Evolutionary conservation across 2,329 filamentous ascomycete genomes (phyloP), one percentile per base, ranked within the genome.

Genomic region (Fusarium compactum): DNA sequence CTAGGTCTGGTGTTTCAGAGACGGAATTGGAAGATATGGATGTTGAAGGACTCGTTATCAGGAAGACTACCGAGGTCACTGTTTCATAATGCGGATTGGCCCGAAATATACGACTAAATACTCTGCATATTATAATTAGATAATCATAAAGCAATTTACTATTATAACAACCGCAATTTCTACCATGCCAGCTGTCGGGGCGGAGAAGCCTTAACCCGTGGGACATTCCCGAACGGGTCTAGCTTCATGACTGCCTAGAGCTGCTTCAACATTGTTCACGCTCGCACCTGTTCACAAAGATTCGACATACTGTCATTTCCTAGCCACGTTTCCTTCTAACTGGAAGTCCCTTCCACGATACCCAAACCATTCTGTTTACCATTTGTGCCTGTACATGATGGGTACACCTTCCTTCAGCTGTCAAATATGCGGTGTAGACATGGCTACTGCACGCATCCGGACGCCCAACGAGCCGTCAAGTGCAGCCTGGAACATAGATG

Each of bases 41-140:
- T 46, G 58, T 58, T 4, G 69, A 71, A 4, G 67, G 71, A 1
- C 58, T 63, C 8, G 62, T 62, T 4, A 73, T 73, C 5, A 59
- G 70, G 24, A 73, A 73, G 59, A 73, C 71, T 2, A 72, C 71
- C 6, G 71, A 73, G 46, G 66, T 73, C 6, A 67, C 62, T 5
- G 57, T 67, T 7, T 62, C 64, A 32, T 66, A 34, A 6, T n/a
- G 11, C 1, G 1, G 8, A 12, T 4, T 30, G 2, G 0, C 6
- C 6, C 14, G 0, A 4, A 2, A 6, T 6, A 11, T 6, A 22
- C 1, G 5, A 14, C n/a, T 5, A 8, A 4, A 11, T 5, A 56
- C 2, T 9, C 25, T 38, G 34, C 3, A 30, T 47, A 22, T 16
- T 2, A 4, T 40, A 57, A 63, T 48, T 48, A 25, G 1, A 44